phyloP scores from a whole-genome alignment of 2,329 filamentous ascomycete species.

The Teratosphaeria gauchensis region DNA sequence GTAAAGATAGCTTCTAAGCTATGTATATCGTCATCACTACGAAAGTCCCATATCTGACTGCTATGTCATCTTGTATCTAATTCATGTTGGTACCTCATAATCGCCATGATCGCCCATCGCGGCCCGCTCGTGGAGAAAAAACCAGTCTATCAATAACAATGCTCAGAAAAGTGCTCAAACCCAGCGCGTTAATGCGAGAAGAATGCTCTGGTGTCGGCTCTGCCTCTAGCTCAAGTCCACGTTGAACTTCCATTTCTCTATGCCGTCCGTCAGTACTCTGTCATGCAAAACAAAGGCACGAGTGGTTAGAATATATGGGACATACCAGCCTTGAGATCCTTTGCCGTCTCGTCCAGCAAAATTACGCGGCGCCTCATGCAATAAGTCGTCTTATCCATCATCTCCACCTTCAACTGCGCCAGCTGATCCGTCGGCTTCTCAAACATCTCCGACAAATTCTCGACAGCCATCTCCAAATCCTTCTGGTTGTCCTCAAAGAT shows the following conservation, averaged over 20 bases:
- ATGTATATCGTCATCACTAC: background rate
- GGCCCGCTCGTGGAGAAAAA: background rate
- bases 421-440: conserved; percentile 90
- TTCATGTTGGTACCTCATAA: background rate
- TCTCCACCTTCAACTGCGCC: conserved; percentile 81
- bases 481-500: conserved; percentile 99
- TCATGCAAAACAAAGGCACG: background rate
- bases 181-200: background rate
- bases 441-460: conserved; percentile 97
- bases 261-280: background rate
- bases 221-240: conserved; percentile 1
- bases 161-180: background rate
- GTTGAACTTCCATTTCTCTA: conserved; percentile 1
- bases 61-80: background rate
- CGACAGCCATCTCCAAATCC: conserved; percentile 92
- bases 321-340: conserved; percentile 80
- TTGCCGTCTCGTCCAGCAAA: conserved; percentile 80
- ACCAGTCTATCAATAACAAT: background rate
- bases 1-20: background rate
- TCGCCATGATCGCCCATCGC: background rate
- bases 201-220: background rate
- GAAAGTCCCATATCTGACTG: background rate
- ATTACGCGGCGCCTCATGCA: conserved; percentile 90
- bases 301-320: conserved; percentile 10
- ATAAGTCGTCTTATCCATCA: conserved; percentile 97